Percentiles rank a stretch among this genome's conserved stretches.
Evolutionary conservation across 2,329 filamentous ascomycete genomes (phyloP).

Genomic region (Trichophyton mentagrophytes): DNA sequence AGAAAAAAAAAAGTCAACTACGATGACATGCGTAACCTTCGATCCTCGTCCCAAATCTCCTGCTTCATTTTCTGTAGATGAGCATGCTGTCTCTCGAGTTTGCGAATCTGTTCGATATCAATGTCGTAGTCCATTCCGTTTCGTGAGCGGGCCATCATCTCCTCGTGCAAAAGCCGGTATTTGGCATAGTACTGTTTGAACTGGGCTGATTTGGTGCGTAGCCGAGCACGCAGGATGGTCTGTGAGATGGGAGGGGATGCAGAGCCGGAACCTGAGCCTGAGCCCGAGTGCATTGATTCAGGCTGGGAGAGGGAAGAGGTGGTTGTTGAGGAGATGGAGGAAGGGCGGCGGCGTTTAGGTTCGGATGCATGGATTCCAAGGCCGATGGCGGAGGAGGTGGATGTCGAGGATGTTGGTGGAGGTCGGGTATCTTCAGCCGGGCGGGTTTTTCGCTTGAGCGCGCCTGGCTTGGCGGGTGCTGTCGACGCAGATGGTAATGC

Average conservation of each 20-base stretch:
- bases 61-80: conserved; percentile 45
- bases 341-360: conserved; percentile 23
- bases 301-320: conserved; percentile 2
- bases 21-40: conserved; percentile 20
- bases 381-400: conserved; percentile 13
- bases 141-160: conserved; percentile 28
- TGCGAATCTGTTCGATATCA: conserved; percentile 39
- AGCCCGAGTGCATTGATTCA: background rate
- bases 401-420: background rate
- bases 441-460: conserved; percentile 32
- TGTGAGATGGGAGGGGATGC: conserved; percentile 28
- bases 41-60: conserved; percentile 41
- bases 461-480: conserved; percentile 20
- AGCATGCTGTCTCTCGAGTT: conserved; percentile 42
- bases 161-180: conserved; percentile 45
- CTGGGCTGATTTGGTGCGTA: conserved; percentile 29
- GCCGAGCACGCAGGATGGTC: conserved; percentile 26
- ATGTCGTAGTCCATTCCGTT: conserved; percentile 19
- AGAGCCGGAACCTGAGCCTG: conserved; percentile 22
- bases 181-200: conserved; percentile 48
- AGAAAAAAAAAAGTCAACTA: background rate
- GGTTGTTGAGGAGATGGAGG: conserved; percentile 24
- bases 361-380: conserved; percentile 9
- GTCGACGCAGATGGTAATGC: background rate
- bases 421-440: conserved; percentile 15